Percentiles rank a stretch among this genome's conserved stretches.
phyloP scores from a whole-genome alignment of 768 basidiomycete species.

The Omphalotus guepiniiformis region DNA sequence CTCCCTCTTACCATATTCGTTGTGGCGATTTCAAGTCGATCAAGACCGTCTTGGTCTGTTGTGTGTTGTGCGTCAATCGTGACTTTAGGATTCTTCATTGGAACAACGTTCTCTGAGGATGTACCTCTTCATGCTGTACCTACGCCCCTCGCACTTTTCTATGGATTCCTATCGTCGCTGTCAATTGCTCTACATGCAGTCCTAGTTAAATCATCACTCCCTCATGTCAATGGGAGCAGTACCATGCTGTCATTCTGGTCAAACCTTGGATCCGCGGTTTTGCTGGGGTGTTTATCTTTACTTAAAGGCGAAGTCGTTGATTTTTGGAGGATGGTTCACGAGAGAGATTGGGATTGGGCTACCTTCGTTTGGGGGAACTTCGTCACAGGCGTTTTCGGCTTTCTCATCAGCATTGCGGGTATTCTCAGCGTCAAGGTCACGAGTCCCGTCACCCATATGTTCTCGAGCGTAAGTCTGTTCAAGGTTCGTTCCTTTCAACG shows the following conservation, averaged over 20 bases:
- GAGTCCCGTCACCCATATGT: slow-evolving; percentile 82
- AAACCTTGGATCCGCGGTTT: slow-evolving; percentile 59
- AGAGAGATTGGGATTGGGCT: slow-evolving; percentile 23
- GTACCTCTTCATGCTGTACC: slow-evolving; percentile 50
- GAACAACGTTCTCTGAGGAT: slow-evolving; percentile 36
- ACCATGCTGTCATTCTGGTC: slow-evolving; percentile 75
- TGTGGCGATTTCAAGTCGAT: slow-evolving; percentile 55
- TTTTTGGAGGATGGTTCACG: slow-evolving; percentile 41
- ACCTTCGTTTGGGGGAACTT: slow-evolving; percentile 27
- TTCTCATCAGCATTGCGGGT: slow-evolving; percentile 77
- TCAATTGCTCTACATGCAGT: slow-evolving; percentile 79
- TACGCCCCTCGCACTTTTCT: slow-evolving; percentile 54
- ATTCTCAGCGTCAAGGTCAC: slow-evolving; percentile 81
- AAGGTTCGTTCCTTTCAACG: neutral
- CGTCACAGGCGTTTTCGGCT: slow-evolving; percentile 63
- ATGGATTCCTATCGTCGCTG: slow-evolving; percentile 65
- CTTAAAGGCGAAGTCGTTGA: slow-evolving; percentile 63
- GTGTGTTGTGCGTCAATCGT: slow-evolving; percentile 67
- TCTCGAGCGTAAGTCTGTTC: slow-evolving; percentile 40
- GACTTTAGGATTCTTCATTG: slow-evolving; percentile 72
- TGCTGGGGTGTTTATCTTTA: slow-evolving; percentile 55
- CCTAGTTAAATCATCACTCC: slow-evolving; percentile 70
- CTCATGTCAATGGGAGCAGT: slow-evolving; percentile 65
- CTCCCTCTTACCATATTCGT: slow-evolving; percentile 75
- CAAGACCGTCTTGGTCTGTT: slow-evolving; percentile 56